Conservation (phyloP, 306 rosid genomes). For the Ormosia emarginata region DNA sequence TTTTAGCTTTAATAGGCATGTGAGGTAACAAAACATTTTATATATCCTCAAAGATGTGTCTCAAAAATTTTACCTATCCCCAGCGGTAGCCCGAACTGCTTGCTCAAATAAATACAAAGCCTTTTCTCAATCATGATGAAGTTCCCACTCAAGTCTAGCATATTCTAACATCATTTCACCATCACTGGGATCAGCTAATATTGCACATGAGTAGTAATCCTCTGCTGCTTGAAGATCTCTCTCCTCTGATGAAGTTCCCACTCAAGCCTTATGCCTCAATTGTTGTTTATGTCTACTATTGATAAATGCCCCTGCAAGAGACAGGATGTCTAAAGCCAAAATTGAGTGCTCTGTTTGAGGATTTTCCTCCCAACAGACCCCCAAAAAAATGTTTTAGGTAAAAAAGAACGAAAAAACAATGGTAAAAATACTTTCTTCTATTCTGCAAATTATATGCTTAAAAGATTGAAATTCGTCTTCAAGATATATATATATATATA, state of each 20-base stretch:
- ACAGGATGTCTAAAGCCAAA: not conserved
- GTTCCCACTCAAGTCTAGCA: constrained; percentile 80
- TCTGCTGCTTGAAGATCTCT: constrained; percentile 66
- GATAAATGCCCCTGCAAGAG: not conserved
- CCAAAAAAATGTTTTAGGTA: not conserved
- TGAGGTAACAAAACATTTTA: not conserved
- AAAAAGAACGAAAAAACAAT: not conserved
- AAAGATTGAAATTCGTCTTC: not conserved
- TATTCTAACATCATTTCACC: constrained; percentile 62
- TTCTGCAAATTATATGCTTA: not conserved
- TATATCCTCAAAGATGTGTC: not conserved
- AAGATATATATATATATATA: not conserved
- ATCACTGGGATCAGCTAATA: constrained; percentile 57
- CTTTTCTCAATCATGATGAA: constrained; percentile 54
- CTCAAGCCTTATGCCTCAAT: not conserved
- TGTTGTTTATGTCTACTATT: not conserved
- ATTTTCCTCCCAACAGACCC: not conserved
- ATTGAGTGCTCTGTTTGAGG: not conserved
- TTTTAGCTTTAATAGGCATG: constrained; percentile 3
- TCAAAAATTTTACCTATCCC: constrained; percentile 50
- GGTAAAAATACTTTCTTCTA: too few species aligned
- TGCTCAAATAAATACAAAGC: constrained; percentile 52
- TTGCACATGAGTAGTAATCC: constrained; percentile 52
- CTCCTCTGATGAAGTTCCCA: too few species aligned
- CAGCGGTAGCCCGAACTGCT: constrained; percentile 59